Conservation (phyloP, 495 filamentous ascomycete genomes). For the Penicillium coffeae region DNA sequence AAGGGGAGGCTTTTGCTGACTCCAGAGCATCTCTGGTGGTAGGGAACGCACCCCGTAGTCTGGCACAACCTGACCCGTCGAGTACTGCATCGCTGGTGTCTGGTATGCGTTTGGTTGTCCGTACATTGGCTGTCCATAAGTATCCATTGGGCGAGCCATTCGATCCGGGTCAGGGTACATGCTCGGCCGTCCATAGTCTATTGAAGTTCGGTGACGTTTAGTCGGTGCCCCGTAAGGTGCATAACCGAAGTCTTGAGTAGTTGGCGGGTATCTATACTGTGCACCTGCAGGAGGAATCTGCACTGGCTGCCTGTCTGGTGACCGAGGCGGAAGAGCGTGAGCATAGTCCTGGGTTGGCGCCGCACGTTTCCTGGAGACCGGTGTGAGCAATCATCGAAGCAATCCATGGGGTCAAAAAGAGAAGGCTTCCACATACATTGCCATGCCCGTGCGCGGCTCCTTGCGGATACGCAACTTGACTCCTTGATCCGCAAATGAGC, state of each 20-base stretch:
- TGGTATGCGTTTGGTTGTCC: conserved; percentile 37
- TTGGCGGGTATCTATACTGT: conserved; percentile 34
- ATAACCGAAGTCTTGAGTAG: conserved; percentile 29
- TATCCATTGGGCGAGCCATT: conserved; percentile 38
- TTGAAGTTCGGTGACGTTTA: conserved; percentile 43
- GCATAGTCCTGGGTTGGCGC: conserved; percentile 39
- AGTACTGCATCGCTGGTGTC: conserved; percentile 37
- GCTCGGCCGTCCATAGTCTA: conserved; percentile 39
- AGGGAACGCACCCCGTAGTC: conserved; percentile 40
- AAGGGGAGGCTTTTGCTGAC: background rate
- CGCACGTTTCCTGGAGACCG: conserved; percentile 35
- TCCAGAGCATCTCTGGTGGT: background rate
- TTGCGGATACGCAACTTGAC: conserved; percentile 87
- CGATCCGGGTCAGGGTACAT: conserved; percentile 39
- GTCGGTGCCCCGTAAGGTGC: conserved; percentile 31
- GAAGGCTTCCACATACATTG: background rate
- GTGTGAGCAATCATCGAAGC: conserved; percentile 8
- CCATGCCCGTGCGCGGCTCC: conserved; percentile 62
- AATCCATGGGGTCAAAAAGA: background rate
- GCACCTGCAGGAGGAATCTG: conserved; percentile 32
- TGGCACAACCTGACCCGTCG: conserved; percentile 37
- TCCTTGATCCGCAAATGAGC: conserved; percentile 93
- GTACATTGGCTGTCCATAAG: conserved; percentile 42
- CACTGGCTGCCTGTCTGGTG: conserved; percentile 41
- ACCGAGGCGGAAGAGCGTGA: conserved; percentile 34